Evolutionary conservation across 2,329 filamentous ascomycete genomes (phyloP).

Genomic region (Chaetomium sp.): DNA sequence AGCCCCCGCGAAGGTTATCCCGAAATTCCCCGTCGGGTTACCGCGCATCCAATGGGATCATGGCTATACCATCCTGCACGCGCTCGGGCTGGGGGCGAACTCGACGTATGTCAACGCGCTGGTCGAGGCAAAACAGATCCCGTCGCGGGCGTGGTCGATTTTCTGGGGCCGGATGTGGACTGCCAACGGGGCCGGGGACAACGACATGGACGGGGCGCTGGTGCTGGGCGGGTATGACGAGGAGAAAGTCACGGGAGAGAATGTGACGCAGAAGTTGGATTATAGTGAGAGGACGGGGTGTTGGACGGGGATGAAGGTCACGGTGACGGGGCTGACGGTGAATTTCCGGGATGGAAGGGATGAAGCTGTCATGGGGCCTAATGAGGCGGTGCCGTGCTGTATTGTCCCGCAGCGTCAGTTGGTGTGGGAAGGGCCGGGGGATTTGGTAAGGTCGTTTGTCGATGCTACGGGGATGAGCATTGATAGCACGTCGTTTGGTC

Average conservation of each 20-base stretch:
- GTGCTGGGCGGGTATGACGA: constrained; percentile 31
- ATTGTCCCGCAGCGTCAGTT: constrained; percentile 29
- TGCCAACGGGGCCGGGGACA: constrained; percentile 7
- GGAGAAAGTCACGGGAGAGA: constrained; percentile 26
- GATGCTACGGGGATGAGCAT: constrained; percentile 11
- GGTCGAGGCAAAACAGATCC: constrained; percentile 18
- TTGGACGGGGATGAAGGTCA: constrained; percentile 27
- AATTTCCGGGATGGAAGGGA: constrained; percentile 27
- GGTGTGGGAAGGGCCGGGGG: constrained; percentile 24
- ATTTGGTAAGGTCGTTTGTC: constrained; percentile 21
- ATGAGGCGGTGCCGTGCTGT: constrained; percentile 23
- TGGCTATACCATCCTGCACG: constrained; percentile 25
- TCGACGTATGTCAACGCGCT: constrained; percentile 28
- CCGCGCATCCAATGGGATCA: constrained; percentile 25
- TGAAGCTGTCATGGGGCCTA: constrained; percentile 24
- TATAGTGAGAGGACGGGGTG: constrained; percentile 23
- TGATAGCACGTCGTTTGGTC: constrained; percentile 9
- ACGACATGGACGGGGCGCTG: constrained; percentile 27
- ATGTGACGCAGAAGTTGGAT: constrained; percentile 26
- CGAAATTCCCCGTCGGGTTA: constrained; percentile 23
- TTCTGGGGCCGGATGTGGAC: constrained; percentile 32
- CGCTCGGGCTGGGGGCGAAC: constrained; percentile 27
- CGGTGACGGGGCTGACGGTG: constrained; percentile 21
- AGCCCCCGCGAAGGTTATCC: constrained; percentile 4
- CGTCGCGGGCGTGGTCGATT: constrained; percentile 30